These are phyloP conservation scores for Tricholoma hemisulphureum DNA, from an alignment of 768 basidiomycete genomes.

Conservation along the genomic window DNA sequence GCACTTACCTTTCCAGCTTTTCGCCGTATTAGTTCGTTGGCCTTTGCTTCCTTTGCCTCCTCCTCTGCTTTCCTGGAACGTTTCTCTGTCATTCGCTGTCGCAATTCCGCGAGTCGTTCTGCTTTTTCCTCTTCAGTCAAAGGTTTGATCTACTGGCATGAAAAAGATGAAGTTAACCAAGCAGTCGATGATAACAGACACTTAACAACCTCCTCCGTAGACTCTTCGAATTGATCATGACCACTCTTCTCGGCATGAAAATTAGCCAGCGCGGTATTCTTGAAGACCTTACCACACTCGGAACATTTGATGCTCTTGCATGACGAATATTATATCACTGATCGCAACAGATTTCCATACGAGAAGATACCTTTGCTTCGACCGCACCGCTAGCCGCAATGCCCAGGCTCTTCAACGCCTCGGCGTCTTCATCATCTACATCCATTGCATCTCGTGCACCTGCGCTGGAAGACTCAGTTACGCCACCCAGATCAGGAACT, in stretches of 20 bases:
- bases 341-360: background rate
- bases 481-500: conserved; percentile 60
- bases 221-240: conserved; percentile 95
- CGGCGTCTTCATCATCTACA: conserved; percentile 70
- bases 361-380: conserved; percentile 61
- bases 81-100: conserved; percentile 78
- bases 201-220: conserved; percentile 75
- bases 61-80: conserved; percentile 67
- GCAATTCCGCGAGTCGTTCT: conserved; percentile 74
- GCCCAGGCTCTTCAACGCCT: conserved; percentile 55
- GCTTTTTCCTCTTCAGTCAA: conserved; percentile 93
- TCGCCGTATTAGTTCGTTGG: conserved; percentile 75
- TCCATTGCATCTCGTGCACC: conserved; percentile 39
- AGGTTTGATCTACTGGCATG: conserved; percentile 72
- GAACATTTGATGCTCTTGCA: conserved; percentile 79
- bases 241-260: conserved; percentile 95
- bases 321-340: background rate
- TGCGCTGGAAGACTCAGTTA: conserved; percentile 34
- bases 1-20: conserved; percentile 75
- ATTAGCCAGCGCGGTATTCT: conserved; percentile 82
- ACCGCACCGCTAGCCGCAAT: conserved; percentile 38
- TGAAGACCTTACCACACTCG: conserved; percentile 83
- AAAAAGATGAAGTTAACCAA: background rate
- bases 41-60: conserved; percentile 70
- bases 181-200: background rate